These are phyloP conservation scores for Sporothrix phasma DNA, from an alignment of 2,329 filamentous ascomycete species.

Conservation along the genomic window DNA sequence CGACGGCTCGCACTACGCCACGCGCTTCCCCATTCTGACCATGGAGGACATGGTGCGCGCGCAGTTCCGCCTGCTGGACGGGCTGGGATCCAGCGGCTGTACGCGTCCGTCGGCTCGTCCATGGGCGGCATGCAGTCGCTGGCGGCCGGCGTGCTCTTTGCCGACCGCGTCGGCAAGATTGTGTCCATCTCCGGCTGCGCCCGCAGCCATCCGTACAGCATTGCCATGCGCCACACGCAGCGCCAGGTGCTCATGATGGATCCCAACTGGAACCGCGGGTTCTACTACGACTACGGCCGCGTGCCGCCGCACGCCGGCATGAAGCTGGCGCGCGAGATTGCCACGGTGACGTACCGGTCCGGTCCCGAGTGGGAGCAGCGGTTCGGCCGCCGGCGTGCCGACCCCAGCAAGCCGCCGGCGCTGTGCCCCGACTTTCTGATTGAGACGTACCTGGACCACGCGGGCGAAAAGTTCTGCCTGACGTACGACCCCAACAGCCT, in stretches of 20 bases:
- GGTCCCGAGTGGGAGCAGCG: slow-evolving; percentile 96
- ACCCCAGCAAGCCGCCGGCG: slow-evolving; percentile 75
- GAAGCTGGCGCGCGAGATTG: slow-evolving; percentile 96
- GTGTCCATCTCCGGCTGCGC: slow-evolving; percentile 91
- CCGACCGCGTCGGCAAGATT: slow-evolving; percentile 68
- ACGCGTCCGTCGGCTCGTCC: slow-evolving; percentile 88
- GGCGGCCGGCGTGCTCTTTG: slow-evolving; percentile 74
- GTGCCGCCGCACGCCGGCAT: slow-evolving; percentile 92
- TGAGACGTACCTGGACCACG: slow-evolving; percentile 95
- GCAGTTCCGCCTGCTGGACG: slow-evolving; percentile 81
- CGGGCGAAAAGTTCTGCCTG: slow-evolving; percentile 94
- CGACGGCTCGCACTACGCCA: slow-evolving; percentile 82
- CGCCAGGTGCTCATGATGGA: slow-evolving; percentile 99
- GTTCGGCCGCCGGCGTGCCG: slow-evolving; percentile 79
- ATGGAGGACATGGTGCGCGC: slow-evolving; percentile 97
- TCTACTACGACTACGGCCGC: slow-evolving; percentile 81
- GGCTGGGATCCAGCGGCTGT: slow-evolving; percentile 67
- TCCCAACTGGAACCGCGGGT: slow-evolving; percentile 89
- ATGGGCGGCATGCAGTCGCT: slow-evolving; percentile 99
- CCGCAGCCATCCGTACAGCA: slow-evolving; percentile 90
- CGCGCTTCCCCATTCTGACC: slow-evolving; percentile 88
- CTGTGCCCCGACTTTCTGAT: slow-evolving; percentile 97
- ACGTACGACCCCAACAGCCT: slow-evolving; percentile 95
- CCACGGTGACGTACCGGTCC: slow-evolving; percentile 92
- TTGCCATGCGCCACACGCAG: slow-evolving; percentile 97